Base-by-base conservation (phyloP, 108 stramenopile species). In the Bacterosira constricta region DNA sequence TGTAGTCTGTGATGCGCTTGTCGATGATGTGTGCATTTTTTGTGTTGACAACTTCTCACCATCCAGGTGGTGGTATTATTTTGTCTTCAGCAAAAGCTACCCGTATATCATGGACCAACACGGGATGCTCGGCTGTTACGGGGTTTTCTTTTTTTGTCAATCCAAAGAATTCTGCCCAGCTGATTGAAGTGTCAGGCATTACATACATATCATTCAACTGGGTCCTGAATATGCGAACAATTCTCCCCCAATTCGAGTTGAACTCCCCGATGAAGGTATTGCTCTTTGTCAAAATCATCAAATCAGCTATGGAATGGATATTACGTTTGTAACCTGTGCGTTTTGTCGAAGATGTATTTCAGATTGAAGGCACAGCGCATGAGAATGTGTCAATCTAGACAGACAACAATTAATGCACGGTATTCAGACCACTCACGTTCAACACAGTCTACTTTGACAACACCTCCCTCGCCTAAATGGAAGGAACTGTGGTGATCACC, bases 181-280 rank as follows among this genome's bases (percentile, higher is more conserved):
- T 5, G 2, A 35, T 15, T 54, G 53, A 54, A 30, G 12, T 31
- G 31, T 54, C 53, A 31, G 25, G 53, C 15, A 32, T 34, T 1
- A 54, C 53, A 13, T 34, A 54, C 31, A 29, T 66, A n/a, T 70
- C 58, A 32, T 51, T 70, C 23, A 70, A 29, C 30, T 25, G 32
- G 12, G 56, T 59, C 7, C 69, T 25, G 31, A 70, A 60, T 36
- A 36, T 39, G 20, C 69, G 46, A 7, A 70, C 32, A 12, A 70
- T 36, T 34, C 69, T 70, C 3, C 69, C 69, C 69, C 69, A 70
- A 51, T 70, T 70, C 4, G 69, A 70, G 51, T 49, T 59, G 34
- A 39, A 69, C 44, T 69, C 67, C 6, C 69, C 69, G 35, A 70
- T 58, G 38, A 70, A 70, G 29, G 32, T 70, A 31, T 42, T 38